Evolutionary conservation across 2,329 filamentous ascomycete genomes (phyloP).

Genomic region (Aspergillus felis): DNA sequence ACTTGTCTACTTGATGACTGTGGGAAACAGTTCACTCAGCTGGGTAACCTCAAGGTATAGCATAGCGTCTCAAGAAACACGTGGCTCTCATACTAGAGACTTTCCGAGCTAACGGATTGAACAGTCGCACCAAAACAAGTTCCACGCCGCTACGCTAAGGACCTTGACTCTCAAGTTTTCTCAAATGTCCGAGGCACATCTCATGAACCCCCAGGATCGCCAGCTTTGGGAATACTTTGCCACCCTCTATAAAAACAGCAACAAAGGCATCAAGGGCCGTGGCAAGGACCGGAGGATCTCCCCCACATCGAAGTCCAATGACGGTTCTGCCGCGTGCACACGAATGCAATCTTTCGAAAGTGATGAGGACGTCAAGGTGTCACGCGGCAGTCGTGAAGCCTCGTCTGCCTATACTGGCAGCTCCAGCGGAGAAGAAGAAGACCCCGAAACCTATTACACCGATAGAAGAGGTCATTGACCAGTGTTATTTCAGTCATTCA

Average conservation of each 20-base stretch:
- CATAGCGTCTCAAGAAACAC: neutral
- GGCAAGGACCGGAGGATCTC: conserved; percentile 67
- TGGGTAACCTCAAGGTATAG: conserved; percentile 85
- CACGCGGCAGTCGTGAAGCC: conserved; percentile 25
- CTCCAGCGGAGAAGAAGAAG: conserved; percentile 33
- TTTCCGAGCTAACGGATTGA: conserved; percentile 7
- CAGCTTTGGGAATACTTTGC: conserved; percentile 82
- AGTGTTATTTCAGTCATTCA: neutral
- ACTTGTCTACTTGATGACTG: conserved; percentile 78
- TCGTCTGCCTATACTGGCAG: conserved; percentile 27
- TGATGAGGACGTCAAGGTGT: conserved; percentile 22
- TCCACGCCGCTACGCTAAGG: conserved; percentile 72
- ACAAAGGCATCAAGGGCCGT: conserved; percentile 96
- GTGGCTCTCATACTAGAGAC: neutral
- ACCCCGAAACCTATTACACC: conserved; percentile 25
- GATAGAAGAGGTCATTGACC: conserved; percentile 18
- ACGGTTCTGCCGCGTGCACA: conserved; percentile 8
- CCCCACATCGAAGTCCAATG: conserved; percentile 23
- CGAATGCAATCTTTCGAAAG: conserved; percentile 19
- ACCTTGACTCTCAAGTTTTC: conserved; percentile 69
- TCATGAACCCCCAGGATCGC: conserved; percentile 64
- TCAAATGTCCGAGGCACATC: conserved; percentile 56
- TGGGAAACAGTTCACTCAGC: conserved; percentile 81
- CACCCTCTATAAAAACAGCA: conserved; percentile 91
- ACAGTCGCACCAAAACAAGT: conserved; percentile 89